A percentile compares a stretch with the other conserved stretches of the same genome.
Conservation (phyloP, 2,329 filamentous ascomycete species). For the Bipolaris sorokiniana region DNA sequence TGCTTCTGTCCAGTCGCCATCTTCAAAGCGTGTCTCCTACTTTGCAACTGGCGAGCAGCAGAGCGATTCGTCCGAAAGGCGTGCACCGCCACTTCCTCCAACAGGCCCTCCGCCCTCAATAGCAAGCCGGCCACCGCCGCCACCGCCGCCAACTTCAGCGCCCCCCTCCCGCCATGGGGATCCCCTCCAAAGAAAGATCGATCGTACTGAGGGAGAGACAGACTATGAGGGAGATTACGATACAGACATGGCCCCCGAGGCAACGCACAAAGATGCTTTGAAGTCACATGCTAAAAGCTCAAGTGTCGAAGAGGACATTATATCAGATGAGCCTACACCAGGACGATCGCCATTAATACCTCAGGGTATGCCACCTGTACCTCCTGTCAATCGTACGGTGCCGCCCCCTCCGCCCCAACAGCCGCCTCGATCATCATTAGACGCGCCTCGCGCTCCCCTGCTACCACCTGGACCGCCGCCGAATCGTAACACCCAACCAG, state of each 20-base stretch:
- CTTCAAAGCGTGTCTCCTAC: slow-evolving; percentile 50
- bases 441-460: slow-evolving; percentile 74
- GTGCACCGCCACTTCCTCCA: slow-evolving; percentile 61
- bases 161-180: slow-evolving; percentile 49
- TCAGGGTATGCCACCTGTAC: slow-evolving; percentile 43
- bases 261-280: slow-evolving; percentile 90
- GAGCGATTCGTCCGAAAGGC: slow-evolving; percentile 39
- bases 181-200: slow-evolving; percentile 49
- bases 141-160: slow-evolving; percentile 53
- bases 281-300: slow-evolving; percentile 80
- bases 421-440: slow-evolving; percentile 64
- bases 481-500: slow-evolving; percentile 49
- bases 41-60: slow-evolving; percentile 47
- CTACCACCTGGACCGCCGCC: slow-evolving; percentile 71
- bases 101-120: slow-evolving; percentile 44
- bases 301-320: slow-evolving; percentile 71
- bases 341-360: slow-evolving; percentile 49
- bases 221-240: slow-evolving; percentile 99
- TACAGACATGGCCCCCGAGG: slow-evolving; percentile 93
- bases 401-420: slow-evolving; percentile 66
- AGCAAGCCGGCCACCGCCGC: slow-evolving; percentile 52
- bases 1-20: slow-evolving; percentile 34
- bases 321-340: slow-evolving; percentile 60
- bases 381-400: slow-evolving; percentile 49
- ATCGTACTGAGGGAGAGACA: slow-evolving; percentile 79